Evolutionary conservation across 1,284 basidiomycete species (phyloP), one percentile per base, ranked within the genome.

Genomic region (Singerocomus inundabilis): DNA sequence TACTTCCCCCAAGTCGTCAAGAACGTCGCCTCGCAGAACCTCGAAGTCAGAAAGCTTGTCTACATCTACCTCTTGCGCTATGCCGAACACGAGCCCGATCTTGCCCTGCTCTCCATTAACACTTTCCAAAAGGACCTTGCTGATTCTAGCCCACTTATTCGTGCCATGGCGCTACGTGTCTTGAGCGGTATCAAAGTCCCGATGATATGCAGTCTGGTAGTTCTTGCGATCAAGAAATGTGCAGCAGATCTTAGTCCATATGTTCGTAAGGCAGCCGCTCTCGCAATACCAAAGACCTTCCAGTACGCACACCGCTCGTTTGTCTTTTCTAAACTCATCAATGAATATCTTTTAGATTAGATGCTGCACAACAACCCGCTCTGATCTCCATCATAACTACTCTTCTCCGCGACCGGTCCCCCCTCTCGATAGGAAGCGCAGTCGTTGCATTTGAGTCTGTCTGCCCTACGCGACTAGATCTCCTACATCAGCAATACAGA

Each of bases 51-150:
- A 56, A 98, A 98, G 72, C 85, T 99, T 49, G 95, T 98, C 38
- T 99, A 98, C 71, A 96, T 98, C 59, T 98, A 96, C 71, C 85
- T 99, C 54, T 75, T 98, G 34, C 86, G 93, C 54, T 96, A 97
- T 70, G 94, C 96, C 38, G 84, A 90, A 42, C 83, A 86, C 43
- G 93, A 95, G 62, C 95, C 96, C 8, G 97, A 99, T 70, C 83
- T 99, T 46, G 91, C 97, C 0, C 74, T 99, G 32, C 79, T 99
- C 24, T 96, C 94, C 6, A 97, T 99, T 77, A 99, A 99, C 72
- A 97, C 96, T 10, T 98, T 98, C 67, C 97, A 99, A 71, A 93
- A 94, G 68, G 97, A 99, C 71, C 77, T 99, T 16, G 85, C 87
- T 2, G 96, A 99, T 63, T 76, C 85, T 8, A 97, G 88, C 53